A percentile compares a stretch with the other conserved stretches of the same genome.
Evolutionary conservation across 768 basidiomycete species (phyloP).

Genomic region (Lactarius evosmus): DNA sequence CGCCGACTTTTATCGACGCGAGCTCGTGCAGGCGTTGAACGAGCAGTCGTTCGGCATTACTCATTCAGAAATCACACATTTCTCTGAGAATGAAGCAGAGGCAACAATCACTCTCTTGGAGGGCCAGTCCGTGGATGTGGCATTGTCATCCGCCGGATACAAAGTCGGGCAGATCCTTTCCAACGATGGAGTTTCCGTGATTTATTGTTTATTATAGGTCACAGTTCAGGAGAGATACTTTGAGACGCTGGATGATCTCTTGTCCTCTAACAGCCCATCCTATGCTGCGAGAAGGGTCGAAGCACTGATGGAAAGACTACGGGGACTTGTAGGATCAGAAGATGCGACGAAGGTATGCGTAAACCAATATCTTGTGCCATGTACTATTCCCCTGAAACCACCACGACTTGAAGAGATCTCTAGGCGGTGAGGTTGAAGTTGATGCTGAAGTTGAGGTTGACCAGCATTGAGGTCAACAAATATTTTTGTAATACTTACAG

Average conservation of each 20-base stretch:
- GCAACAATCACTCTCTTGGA: constrained; percentile 23
- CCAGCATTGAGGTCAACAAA: constrained; percentile 10
- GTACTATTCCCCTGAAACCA: neutral
- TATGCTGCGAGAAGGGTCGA: constrained; percentile 16
- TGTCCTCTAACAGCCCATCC: constrained; percentile 16
- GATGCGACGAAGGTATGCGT: neutral
- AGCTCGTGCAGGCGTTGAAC: constrained; percentile 20
- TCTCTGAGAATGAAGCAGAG: constrained; percentile 14
- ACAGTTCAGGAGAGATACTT: constrained; percentile 8
- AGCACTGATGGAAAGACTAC: constrained; percentile 12
- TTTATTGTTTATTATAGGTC: constrained; percentile 13
- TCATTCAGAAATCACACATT: constrained; percentile 2
- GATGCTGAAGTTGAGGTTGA: neutral
- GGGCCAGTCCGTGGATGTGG: constrained; percentile 15
- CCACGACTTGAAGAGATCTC: neutral
- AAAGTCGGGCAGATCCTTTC: constrained; percentile 11
- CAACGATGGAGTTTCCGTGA: neutral
- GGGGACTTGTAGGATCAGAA: constrained; percentile 1
- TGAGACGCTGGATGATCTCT: constrained; percentile 27
- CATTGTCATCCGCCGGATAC: constrained; percentile 22
- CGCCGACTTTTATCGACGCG: constrained; percentile 20
- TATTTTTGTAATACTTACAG: neutral
- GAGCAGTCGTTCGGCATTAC: constrained; percentile 25
- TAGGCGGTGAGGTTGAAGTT: neutral
- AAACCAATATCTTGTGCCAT: neutral